These are phyloP conservation scores for Effrenium voratum DNA, from an alignment of 73 alveolate genomes.

Conservation along the genomic window DNA sequence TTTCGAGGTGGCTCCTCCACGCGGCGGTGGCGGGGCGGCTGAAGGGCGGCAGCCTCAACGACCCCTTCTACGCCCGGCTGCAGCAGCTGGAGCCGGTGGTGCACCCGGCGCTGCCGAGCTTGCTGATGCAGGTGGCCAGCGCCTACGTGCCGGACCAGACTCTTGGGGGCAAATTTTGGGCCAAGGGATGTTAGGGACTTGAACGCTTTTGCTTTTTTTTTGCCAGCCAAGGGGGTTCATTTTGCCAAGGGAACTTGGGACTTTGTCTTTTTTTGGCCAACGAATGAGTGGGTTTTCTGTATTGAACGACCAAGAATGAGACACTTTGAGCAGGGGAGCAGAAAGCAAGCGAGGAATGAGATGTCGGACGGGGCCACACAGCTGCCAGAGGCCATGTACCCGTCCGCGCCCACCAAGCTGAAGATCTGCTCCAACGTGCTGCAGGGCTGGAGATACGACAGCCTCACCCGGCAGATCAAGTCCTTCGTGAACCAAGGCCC, in stretches of 20 bases:
- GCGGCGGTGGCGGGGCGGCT: background rate
- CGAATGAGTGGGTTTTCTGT: no score
- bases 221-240: no score
- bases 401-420: conserved; percentile 57
- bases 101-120: conserved; percentile 59
- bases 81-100: conserved; percentile 64
- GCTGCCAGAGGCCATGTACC: conserved; percentile 35
- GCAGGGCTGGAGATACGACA: conserved; percentile 69
- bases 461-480: conserved; percentile 83
- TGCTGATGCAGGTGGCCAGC: conserved; percentile 59
- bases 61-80: background rate
- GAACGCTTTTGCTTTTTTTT: no score
- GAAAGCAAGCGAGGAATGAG: no score
- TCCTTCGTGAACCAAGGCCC: conserved; percentile 38
- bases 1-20: no score
- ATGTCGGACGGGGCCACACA: conserved; percentile 56
- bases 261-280: no score
- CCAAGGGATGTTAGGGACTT: no score
- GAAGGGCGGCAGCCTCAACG: no score
- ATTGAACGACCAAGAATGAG: no score
- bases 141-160: conserved; percentile 43
- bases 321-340: no score
- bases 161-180: no score
- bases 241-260: no score
- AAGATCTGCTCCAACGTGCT: conserved; percentile 68